Conservation (phyloP, 768 basidiomycete genomes). For the Lentinus brumalis region DNA sequence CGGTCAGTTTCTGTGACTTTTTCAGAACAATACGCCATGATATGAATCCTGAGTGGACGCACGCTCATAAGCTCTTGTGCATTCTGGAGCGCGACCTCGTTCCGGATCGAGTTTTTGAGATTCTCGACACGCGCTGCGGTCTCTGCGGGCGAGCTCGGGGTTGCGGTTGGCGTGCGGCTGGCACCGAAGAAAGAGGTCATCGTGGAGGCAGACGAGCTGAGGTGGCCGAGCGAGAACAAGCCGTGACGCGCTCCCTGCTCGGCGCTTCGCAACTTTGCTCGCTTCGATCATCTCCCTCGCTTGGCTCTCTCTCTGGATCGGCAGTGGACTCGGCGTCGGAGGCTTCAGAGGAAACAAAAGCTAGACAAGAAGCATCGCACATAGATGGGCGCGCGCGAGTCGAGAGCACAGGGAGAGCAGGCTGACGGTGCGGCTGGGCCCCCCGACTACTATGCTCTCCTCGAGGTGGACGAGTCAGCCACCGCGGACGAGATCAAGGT, state of each 20-base stretch:
- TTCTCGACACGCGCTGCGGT: conserved; percentile 41
- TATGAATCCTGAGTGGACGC: conserved; percentile 20
- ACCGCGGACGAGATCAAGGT: conserved; percentile 90
- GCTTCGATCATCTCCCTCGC: conserved; percentile 1
- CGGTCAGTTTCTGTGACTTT: conserved; percentile 65
- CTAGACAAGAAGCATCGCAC: background rate
- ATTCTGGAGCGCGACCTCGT: conserved; percentile 71
- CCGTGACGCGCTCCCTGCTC: background rate
- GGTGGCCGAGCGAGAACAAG: background rate
- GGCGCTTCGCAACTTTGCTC: background rate
- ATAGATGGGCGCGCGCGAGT: conserved; percentile 74
- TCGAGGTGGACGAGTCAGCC: conserved; percentile 81
- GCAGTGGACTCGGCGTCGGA: background rate
- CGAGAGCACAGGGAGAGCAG: conserved; percentile 41
- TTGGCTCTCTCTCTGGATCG: background rate
- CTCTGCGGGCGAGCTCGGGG: conserved; percentile 31
- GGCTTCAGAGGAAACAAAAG: background rate
- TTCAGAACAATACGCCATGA: too few species aligned
- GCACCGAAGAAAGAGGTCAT: conserved; percentile 30
- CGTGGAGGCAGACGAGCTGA: background rate
- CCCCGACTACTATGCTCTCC: conserved; percentile 79
- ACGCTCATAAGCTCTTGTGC: conserved; percentile 85
- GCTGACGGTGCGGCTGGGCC: conserved; percentile 29
- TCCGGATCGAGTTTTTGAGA: conserved; percentile 63
- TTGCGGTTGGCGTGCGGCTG: background rate